phyloP scores from a whole-genome alignment of 2,329 filamentous ascomycete species.

The Pseudogymnoascus sp. region DNA sequence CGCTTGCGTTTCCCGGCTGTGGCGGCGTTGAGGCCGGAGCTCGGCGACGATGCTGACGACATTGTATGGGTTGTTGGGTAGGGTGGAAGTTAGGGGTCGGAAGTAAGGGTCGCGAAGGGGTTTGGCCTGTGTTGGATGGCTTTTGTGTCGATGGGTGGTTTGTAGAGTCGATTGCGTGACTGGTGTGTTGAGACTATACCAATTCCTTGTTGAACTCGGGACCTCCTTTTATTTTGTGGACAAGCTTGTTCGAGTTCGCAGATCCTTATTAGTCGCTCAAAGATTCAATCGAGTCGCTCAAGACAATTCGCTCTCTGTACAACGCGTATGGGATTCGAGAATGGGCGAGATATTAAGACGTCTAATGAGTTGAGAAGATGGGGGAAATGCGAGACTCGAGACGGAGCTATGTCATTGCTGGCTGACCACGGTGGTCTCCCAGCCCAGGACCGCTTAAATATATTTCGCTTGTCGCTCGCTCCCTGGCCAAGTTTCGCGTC shows the following conservation, averaged over 20 bases:
- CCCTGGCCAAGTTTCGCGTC: background rate
- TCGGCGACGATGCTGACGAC: conserved; percentile 31
- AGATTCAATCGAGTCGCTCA: background rate
- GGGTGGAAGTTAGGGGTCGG: background rate
- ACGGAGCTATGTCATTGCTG: conserved; percentile 1
- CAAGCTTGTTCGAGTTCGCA: background rate
- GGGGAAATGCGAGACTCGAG: background rate
- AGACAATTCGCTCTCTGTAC: background rate
- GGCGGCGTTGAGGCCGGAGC: conserved; percentile 17
- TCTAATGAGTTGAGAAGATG: background rate
- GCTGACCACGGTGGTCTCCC: background rate
- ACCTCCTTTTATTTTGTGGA: background rate
- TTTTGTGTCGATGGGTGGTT: background rate
- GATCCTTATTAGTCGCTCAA: conserved; percentile 2
- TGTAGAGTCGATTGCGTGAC: background rate
- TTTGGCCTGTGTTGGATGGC: background rate
- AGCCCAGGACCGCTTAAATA: background rate
- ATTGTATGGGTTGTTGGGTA: conserved; percentile 17
- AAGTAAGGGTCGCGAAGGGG: background rate
- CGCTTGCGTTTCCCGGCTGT: conserved; percentile 73
- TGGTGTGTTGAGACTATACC: background rate
- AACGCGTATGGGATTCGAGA: background rate
- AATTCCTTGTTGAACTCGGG: background rate
- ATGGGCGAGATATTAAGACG: background rate
- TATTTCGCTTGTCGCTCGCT: conserved; percentile 1